Conservation (phyloP, 768 basidiomycete genomes). For the Naganishia randhawae region DNA sequence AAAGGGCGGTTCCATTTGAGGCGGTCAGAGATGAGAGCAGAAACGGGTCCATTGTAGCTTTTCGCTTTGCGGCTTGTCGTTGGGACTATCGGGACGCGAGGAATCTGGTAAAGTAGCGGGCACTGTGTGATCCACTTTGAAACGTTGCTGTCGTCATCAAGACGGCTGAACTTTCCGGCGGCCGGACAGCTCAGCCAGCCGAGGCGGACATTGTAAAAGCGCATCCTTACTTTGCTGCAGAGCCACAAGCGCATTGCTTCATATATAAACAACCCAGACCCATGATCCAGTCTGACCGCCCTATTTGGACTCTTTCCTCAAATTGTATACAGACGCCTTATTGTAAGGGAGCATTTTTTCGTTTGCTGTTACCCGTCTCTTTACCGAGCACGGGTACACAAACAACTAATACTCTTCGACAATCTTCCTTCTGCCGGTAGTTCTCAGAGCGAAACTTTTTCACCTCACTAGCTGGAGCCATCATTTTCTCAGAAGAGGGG, state of each 20-base stretch:
- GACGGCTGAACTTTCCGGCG: background rate
- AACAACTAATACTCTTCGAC: conserved; percentile 5
- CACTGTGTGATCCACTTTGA: background rate
- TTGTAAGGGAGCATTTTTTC: conserved; percentile 28
- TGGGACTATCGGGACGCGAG: too few relatives aligned
- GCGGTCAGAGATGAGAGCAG: background rate
- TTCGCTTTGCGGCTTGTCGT: background rate
- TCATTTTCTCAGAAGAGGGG: conserved; percentile 22
- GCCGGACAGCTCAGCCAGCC: too few relatives aligned
- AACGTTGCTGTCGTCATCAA: conserved; percentile 18
- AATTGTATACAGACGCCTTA: conserved; percentile 32
- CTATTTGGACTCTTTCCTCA: background rate
- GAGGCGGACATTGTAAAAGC: background rate
- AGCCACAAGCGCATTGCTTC: background rate
- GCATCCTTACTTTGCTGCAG: too few relatives aligned
- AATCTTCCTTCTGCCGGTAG: conserved; percentile 32
- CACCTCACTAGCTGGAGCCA: conserved; percentile 21
- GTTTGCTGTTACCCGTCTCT: background rate
- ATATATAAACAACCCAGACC: conserved; percentile 3
- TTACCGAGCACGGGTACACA: background rate
- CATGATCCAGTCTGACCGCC: too few relatives aligned
- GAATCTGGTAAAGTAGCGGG: too few relatives aligned
- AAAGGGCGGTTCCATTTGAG: background rate
- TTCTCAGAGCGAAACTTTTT: conserved; percentile 24
- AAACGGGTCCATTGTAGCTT: background rate